Percentiles rank a stretch among this genome's conserved stretches.
Evolutionary conservation across 1,284 basidiomycete species (phyloP).

Genomic region (Austroboletus novae-zelandiae): DNA sequence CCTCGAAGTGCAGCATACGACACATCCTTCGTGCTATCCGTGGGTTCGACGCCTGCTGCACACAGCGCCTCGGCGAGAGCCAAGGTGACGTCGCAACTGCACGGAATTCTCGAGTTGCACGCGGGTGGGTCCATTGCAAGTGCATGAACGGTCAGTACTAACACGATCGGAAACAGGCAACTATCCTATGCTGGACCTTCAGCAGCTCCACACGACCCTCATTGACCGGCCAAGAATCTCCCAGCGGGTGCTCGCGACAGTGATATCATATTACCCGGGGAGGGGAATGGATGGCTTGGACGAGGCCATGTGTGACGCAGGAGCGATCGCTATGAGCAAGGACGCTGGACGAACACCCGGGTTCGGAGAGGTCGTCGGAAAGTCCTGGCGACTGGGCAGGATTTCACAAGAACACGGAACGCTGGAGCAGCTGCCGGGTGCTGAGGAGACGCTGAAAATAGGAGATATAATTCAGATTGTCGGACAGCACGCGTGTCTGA

Average conservation of each 20-base stretch:
- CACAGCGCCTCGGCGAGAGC: slow-evolving; percentile 66
- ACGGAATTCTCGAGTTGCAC: slow-evolving; percentile 70
- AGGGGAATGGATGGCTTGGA: slow-evolving; percentile 59
- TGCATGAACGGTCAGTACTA: slow-evolving; percentile 1
- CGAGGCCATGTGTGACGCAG: slow-evolving; percentile 80
- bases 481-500: slow-evolving; percentile 79
- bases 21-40: slow-evolving; percentile 66
- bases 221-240: slow-evolving; percentile 58
- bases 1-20: slow-evolving; percentile 32
- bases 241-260: slow-evolving; percentile 67
- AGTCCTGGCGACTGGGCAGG: slow-evolving; percentile 68
- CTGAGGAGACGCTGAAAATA: slow-evolving; percentile 42
- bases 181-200: slow-evolving; percentile 82
- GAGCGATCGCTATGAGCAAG: slow-evolving; percentile 83
- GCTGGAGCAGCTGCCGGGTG: slow-evolving; percentile 41
- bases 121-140: slow-evolving; percentile 48
- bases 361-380: slow-evolving; percentile 70
- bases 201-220: slow-evolving; percentile 75
- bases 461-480: slow-evolving; percentile 67
- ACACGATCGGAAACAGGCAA: slow-evolving; percentile 49
- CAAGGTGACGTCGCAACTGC: slow-evolving; percentile 46
- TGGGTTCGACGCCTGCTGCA: slow-evolving; percentile 86
- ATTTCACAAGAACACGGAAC: slow-evolving; percentile 85
- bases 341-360: slow-evolving; percentile 73
- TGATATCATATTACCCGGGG: slow-evolving; percentile 76